These are phyloP conservation scores for Thelonectria discophora DNA, from an alignment of 2,329 filamentous ascomycete genomes.

Conservation along the genomic window DNA sequence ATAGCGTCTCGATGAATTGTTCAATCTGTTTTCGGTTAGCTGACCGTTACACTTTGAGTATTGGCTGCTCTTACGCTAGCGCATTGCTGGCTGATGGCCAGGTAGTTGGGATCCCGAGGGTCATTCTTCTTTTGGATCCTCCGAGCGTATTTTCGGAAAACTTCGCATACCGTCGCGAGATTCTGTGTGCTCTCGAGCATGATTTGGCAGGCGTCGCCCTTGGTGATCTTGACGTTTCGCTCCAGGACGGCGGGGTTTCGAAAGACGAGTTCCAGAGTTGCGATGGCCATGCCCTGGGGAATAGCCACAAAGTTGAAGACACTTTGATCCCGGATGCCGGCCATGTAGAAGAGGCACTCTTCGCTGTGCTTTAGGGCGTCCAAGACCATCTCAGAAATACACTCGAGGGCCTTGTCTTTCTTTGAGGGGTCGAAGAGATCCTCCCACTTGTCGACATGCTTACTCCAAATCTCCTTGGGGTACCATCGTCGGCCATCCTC, in stretches of 20 bases:
- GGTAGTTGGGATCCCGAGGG: constrained; percentile 88
- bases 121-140: constrained; percentile 94
- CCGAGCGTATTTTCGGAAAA: constrained; percentile 80
- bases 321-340: constrained; percentile 91
- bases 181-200: constrained; percentile 97
- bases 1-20: constrained; percentile 93
- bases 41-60: neutral
- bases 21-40: constrained; percentile 71
- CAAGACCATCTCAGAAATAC: constrained; percentile 92
- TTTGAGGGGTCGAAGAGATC: constrained; percentile 88
- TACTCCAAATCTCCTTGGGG: constrained; percentile 96
- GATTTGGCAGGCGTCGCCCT: constrained; percentile 88
- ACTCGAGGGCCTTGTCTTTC: constrained; percentile 79
- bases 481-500: constrained; percentile 91
- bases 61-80: constrained; percentile 69
- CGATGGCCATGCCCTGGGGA: constrained; percentile 96
- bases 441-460: constrained; percentile 88
- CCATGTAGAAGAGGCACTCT: constrained; percentile 98
- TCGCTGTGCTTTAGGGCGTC: constrained; percentile 87
- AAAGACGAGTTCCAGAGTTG: constrained; percentile 91
- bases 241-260: constrained; percentile 88
- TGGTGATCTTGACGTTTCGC: constrained; percentile 94
- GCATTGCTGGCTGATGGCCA: constrained; percentile 90
- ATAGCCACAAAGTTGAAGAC: constrained; percentile 99
- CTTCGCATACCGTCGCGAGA: constrained; percentile 78